Evolutionary conservation across 768 basidiomycete genomes (phyloP).

Genomic region (Kwoniella mangroviensis): DNA sequence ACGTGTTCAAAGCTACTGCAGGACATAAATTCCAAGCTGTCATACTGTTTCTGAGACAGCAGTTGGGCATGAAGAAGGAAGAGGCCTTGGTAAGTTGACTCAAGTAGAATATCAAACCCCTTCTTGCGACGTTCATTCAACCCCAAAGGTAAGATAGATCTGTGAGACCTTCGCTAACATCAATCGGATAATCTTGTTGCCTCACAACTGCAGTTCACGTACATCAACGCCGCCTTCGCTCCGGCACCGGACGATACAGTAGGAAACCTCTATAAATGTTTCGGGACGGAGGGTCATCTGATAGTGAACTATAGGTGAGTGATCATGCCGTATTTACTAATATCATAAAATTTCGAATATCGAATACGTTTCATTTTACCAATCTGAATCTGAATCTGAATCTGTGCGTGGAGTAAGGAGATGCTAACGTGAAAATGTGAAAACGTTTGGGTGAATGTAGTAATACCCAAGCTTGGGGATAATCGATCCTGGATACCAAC

Average conservation of each 20-base stretch:
- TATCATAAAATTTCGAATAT: too few species aligned
- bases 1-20: constrained; percentile 96
- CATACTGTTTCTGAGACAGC: constrained; percentile 86
- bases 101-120: too few species aligned
- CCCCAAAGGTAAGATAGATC: background rate
- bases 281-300: constrained; percentile 82
- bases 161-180: too few species aligned
- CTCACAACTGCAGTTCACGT: constrained; percentile 56
- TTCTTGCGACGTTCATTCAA: too few species aligned
- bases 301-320: constrained; percentile 91
- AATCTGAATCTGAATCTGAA: too few species aligned
- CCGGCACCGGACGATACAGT: constrained; percentile 84
- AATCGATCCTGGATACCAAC: background rate
- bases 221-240: constrained; percentile 77
- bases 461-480: constrained; percentile 72
- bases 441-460: constrained; percentile 51
- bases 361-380: too few species aligned
- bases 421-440: constrained; percentile 2
- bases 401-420: too few species aligned
- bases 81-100: constrained; percentile 78
- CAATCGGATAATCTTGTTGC: too few species aligned
- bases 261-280: constrained; percentile 80
- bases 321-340: too few species aligned
- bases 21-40: constrained; percentile 94
- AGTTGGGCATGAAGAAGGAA: constrained; percentile 80